A percentile compares a stretch with the other conserved stretches of the same genome.
Evolutionary conservation across 1,284 basidiomycete genomes (phyloP).

Genomic region (Cutaneotrichosporon dermatis): DNA sequence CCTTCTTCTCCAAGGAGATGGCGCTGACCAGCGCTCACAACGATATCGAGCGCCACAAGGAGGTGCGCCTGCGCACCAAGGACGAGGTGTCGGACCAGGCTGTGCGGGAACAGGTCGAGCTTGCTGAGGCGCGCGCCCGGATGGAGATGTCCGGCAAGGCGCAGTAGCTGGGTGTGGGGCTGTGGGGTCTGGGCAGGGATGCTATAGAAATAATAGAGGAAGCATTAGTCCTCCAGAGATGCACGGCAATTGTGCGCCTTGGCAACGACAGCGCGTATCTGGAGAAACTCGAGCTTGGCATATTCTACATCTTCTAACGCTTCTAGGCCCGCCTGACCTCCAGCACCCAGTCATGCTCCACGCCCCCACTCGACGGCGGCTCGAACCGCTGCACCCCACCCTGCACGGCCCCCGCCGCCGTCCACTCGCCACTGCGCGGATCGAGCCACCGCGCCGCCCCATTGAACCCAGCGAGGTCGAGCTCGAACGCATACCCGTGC

Average conservation of each 20-base stretch:
- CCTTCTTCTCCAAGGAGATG: slow-evolving; percentile 30
- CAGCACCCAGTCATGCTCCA: background rate
- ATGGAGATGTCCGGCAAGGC: background rate
- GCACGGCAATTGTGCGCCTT: too few species aligned
- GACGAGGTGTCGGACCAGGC: slow-evolving; percentile 21
- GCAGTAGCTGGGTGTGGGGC: too few species aligned
- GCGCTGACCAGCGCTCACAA: slow-evolving; percentile 35
- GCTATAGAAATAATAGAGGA: too few species aligned
- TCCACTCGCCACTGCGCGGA: slow-evolving; percentile 7
- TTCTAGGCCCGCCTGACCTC: background rate
- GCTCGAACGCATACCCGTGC: slow-evolving; percentile 14
- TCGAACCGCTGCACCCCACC: background rate
- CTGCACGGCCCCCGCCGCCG: background rate
- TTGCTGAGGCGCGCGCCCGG: slow-evolving; percentile 6
- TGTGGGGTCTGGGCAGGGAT: too few species aligned
- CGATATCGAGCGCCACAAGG: slow-evolving; percentile 30
- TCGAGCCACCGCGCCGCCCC: slow-evolving; percentile 16
- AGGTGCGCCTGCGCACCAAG: slow-evolving; percentile 26
- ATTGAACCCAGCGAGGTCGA: slow-evolving; percentile 7
- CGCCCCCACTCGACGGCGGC: background rate
- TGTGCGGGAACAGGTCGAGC: slow-evolving; percentile 8
- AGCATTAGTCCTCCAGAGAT: too few species aligned
- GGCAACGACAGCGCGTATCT: too few species aligned
- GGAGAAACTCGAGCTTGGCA: background rate
- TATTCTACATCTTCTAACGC: background rate